These are phyloP conservation scores for Rubroshorea leprosula DNA, from an alignment of 345 rosid species.

Conservation along the genomic window DNA sequence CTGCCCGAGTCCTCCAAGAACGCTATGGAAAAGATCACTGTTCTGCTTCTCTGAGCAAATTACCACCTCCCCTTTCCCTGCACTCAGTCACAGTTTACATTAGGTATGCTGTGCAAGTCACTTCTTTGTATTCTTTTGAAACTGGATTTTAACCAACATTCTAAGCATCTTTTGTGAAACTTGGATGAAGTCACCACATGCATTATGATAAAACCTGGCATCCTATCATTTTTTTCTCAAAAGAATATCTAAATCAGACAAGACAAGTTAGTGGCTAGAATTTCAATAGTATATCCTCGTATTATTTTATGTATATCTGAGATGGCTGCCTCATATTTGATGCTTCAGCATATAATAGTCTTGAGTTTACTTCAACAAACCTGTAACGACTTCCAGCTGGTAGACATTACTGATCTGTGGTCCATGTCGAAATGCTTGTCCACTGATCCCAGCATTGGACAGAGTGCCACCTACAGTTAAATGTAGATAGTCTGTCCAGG, in stretches of 20 bases:
- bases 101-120: constrained; percentile 8
- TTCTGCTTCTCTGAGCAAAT: constrained; percentile 67
- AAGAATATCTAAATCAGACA: constrained; percentile 15
- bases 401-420: constrained; percentile 96
- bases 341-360: neutral
- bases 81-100: constrained; percentile 16
- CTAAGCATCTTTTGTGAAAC: constrained; percentile 8
- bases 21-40: constrained; percentile 74
- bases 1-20: constrained; percentile 94
- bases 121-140: neutral
- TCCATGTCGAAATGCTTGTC: constrained; percentile 86
- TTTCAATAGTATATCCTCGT: neutral
- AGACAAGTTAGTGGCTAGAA: constrained; percentile 11
- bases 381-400: constrained; percentile 90
- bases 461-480: constrained; percentile 94
- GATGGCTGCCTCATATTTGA: constrained; percentile 8
- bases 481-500: constrained; percentile 93
- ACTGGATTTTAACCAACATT: neutral
- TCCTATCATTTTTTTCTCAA: constrained; percentile 6
- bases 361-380: constrained; percentile 32
- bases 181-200: constrained; percentile 9
- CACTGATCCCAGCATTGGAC: constrained; percentile 92
- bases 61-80: constrained; percentile 89
- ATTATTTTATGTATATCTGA: constrained; percentile 13
- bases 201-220: constrained; percentile 19